Base-by-base conservation (phyloP, 2,329 filamentous ascomycete genomes). In the Cladophialophora bantiana region DNA sequence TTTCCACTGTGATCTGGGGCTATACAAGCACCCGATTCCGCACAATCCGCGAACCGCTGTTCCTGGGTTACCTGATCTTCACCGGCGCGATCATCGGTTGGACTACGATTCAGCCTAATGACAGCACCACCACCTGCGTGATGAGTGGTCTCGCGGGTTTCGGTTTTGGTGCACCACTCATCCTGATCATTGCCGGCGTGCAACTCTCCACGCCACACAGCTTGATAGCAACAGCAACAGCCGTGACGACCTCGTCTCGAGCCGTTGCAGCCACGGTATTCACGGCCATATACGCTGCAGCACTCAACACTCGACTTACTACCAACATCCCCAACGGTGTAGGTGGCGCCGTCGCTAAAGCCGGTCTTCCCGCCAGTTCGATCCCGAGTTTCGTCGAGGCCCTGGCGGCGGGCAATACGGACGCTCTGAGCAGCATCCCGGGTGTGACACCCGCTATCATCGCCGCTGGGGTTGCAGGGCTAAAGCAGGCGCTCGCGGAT, bases 211-310 rank as follows among this genome's bases (percentile, higher is more conserved):
- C 68, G 18, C 70, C 70, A 18, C 66, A 68, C 56, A 55, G 62
- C 9, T 35, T 71, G n/a, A 70, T 71, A 38, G 70, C 70, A 5
- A 70, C 70, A 6, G 70, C 70, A 3, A 71, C 70, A 6, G 70
- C 68, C 1, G 68, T 71, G 18, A 67, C 61, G 13, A 71, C 70
- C 2, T 71, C 70, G 2, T 64, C 66, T 3, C 66, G 70, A 31
- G 68, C 70, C 4, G 64, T 70, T 26, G 68, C 66, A 10, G 68
- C 68, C 15, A 68, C 68, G 0, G 58, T 70, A 15, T 71, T 70
- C 59, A 71, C 68, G 4, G 68, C 70, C 18, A 71, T 71, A 20
- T 69, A 65, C 31, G 58, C 66, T 2, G 68, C 70, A 1, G 68
- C 70, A 7, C 40, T 71, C 26, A 67, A 64, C 18, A 54, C 57